phyloP scores from a whole-genome alignment of 2,329 filamentous ascomycete species.

The Verticillium klebahnii region DNA sequence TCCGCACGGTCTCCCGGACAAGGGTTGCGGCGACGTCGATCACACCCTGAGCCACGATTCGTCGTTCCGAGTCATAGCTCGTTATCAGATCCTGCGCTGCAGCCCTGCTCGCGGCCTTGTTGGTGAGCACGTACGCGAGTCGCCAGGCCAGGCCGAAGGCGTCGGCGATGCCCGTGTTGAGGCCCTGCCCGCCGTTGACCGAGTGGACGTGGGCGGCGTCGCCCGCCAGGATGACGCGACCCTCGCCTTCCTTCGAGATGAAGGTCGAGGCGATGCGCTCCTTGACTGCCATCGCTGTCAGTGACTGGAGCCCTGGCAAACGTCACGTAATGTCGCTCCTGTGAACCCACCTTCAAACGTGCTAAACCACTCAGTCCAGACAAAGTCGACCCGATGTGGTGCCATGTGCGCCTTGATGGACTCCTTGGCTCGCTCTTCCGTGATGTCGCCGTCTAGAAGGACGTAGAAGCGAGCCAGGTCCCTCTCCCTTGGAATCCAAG shows the following conservation, averaged over 20 bases:
- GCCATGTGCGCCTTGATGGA: slow-evolving; percentile 39
- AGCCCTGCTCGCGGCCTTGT: slow-evolving; percentile 15
- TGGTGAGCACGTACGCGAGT: slow-evolving; percentile 23
- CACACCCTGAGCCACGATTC: slow-evolving; percentile 36
- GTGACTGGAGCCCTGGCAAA: not conserved
- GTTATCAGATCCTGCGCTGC: slow-evolving; percentile 24
- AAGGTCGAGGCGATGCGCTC: slow-evolving; percentile 34
- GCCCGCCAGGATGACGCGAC: slow-evolving; percentile 40
- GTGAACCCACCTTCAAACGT: slow-evolving; percentile 36
- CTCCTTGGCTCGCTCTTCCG: slow-evolving; percentile 29
- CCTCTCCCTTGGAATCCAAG: slow-evolving; percentile 44
- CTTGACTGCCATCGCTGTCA: slow-evolving; percentile 26
- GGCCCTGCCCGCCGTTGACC: slow-evolving; percentile 29
- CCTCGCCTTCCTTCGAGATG: slow-evolving; percentile 31
- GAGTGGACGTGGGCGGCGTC: slow-evolving; percentile 31
- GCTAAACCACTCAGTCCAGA: slow-evolving; percentile 43
- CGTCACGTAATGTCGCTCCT: not conserved
- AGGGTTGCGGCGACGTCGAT: slow-evolving; percentile 41
- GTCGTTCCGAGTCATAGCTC: slow-evolving; percentile 40
- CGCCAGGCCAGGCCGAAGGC: slow-evolving; percentile 30
- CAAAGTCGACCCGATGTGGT: slow-evolving; percentile 36
- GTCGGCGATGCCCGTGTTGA: slow-evolving; percentile 31
- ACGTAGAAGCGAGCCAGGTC: slow-evolving; percentile 43
- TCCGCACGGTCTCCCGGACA: slow-evolving; percentile 37
- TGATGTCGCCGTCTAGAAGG: slow-evolving; percentile 40